A percentile compares a stretch with the other conserved stretches of the same genome.
Conservation (phyloP, 192 early-diverging fungal species). For the Coemansia sp. region DNA sequence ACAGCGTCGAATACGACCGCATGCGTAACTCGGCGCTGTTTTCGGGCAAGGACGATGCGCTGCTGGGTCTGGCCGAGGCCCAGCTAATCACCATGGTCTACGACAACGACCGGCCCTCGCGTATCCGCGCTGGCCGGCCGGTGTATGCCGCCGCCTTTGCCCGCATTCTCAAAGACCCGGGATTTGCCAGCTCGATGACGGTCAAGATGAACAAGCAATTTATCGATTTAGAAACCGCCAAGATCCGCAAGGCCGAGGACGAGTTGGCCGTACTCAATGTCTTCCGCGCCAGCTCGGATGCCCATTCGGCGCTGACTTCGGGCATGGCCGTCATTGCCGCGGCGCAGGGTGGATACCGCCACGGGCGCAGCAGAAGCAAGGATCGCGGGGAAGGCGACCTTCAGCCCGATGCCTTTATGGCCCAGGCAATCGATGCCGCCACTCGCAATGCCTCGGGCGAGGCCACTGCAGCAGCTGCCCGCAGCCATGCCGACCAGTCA, state of each 20-base stretch:
- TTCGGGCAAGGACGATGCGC: slow-evolving; percentile 73
- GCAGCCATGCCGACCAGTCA: slow-evolving; percentile 2
- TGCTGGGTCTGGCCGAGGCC: slow-evolving; percentile 83
- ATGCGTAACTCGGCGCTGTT: slow-evolving; percentile 78
- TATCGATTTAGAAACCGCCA: slow-evolving; percentile 55
- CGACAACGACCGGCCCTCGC: slow-evolving; percentile 74
- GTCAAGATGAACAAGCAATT: slow-evolving; percentile 60
- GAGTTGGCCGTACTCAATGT: slow-evolving; percentile 56
- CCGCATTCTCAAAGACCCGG: slow-evolving; percentile 64
- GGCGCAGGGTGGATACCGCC: slow-evolving; percentile 5
- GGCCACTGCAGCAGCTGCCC: background rate
- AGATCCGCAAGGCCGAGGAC: slow-evolving; percentile 62
- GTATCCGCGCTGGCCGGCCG: slow-evolving; percentile 78
- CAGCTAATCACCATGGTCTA: slow-evolving; percentile 81
- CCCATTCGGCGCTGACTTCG: slow-evolving; percentile 26
- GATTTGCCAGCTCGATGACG: slow-evolving; percentile 78
- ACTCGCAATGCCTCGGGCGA: background rate
- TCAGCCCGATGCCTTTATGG: slow-evolving; percentile 33
- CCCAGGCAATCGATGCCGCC: slow-evolving; percentile 38
- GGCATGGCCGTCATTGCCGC: slow-evolving; percentile 36
- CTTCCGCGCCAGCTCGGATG: slow-evolving; percentile 30
- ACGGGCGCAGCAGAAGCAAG: background rate
- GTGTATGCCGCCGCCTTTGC: slow-evolving; percentile 76
- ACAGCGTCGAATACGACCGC: slow-evolving; percentile 75
- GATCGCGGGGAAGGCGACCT: background rate